Base-by-base conservation (phyloP, 2,329 filamentous ascomycete species). In the Arthrobotrys sinensis region DNA sequence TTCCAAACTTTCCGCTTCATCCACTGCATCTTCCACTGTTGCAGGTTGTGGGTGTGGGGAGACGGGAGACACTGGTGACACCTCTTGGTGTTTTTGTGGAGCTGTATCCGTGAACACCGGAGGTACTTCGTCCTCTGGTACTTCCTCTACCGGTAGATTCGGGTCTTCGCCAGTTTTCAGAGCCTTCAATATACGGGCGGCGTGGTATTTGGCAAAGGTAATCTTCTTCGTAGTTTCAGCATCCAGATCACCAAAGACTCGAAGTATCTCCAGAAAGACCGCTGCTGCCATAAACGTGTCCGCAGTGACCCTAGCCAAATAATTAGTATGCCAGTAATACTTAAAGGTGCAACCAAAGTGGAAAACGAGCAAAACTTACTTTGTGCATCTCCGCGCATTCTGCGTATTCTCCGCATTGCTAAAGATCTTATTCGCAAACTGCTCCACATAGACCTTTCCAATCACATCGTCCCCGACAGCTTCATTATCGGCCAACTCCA, bases 151-250 rank as follows among this genome's bases (percentile, higher is more conserved):
- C 7, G 86, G 84, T 69, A 91, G 90, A 84, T 99, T 99, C 2
- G 96, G 96, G 83, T 99, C 94, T 80, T 93, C 91, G 67, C 94
- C 94, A 46, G 94, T 92, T 82, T 94, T 96, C 82, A 97, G 89
- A 10, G 96, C 96, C 85, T 93, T 97, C 14, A 92, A 88, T 82
- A 99, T 99, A 73, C 96, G 90, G 40, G 95, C 86, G 1, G 95
- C 94, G 84, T 98, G 96, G 88, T 93, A 99, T 85, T 98, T 99
- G 48, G 95, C 94, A 83, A 93, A 99, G 84, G 96, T 97, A 85
- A 95, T 93, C 87, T 97, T 98, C 68, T 93, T 89, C 45, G 90
- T 50, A 62, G 79, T 73, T 46, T 81, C 80, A n/a, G 79, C 46
- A 11, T 81, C 60, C 3, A 77, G 45, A n/a, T 80, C 66, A n/a